phyloP scores from a whole-genome alignment of 176 grass and related monocot genomes.

The Stipa capillata region DNA sequence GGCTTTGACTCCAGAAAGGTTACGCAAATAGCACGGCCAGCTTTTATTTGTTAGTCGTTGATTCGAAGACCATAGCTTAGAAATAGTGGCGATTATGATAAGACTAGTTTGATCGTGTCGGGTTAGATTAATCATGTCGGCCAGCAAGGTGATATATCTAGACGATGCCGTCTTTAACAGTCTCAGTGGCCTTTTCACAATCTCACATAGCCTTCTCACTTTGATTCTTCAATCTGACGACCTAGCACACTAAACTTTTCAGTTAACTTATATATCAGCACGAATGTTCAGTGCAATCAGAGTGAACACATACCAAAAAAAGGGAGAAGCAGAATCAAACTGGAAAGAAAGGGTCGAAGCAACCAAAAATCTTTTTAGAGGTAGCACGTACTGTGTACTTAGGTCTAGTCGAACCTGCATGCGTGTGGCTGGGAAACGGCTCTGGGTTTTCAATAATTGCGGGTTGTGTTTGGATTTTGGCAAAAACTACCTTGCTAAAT shows the following conservation, averaged over 20 bases:
- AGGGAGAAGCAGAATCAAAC: not conserved
- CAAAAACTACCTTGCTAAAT: too few relatives aligned
- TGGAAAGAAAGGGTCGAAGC: too few relatives aligned
- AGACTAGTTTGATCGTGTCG: not conserved
- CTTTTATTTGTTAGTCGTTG: not conserved
- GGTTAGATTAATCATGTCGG: not conserved
- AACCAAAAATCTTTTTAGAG: too few relatives aligned
- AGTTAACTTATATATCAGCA: not conserved
- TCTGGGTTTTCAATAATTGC: too few relatives aligned
- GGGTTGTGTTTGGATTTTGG: too few relatives aligned
- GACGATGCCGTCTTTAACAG: not conserved
- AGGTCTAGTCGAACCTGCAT: too few relatives aligned
- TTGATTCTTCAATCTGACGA: too few relatives aligned
- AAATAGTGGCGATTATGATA: not conserved
- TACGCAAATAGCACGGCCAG: not conserved
- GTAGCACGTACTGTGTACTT: too few relatives aligned
- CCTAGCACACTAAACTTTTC: too few relatives aligned
- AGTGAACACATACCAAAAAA: not conserved
- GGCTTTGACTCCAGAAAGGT: not conserved
- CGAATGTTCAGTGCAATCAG: not conserved
- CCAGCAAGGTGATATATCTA: not conserved
- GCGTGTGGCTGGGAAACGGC: too few relatives aligned
- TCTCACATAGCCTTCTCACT: too few relatives aligned
- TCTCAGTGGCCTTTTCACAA: too few relatives aligned
- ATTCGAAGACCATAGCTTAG: not conserved